Percentiles rank a stretch among this genome's conserved stretches.
These are phyloP conservation scores for Ciborinia camelliae DNA, from an alignment of 2,329 filamentous ascomycete genomes.

Conservation along the genomic window DNA sequence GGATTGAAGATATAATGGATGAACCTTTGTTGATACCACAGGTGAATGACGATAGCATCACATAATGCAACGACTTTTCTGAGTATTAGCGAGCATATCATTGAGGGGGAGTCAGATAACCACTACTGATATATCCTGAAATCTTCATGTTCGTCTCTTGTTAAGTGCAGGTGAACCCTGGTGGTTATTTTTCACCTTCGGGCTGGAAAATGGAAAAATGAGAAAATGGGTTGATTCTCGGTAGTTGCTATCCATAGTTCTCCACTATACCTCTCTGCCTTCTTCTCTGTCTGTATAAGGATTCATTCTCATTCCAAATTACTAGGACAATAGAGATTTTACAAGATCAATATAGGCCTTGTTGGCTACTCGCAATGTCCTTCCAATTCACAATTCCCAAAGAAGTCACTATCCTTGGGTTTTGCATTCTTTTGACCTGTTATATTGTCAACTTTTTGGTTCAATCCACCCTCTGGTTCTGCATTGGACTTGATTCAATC, in stretches of 20 bases:
- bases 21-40: constrained; percentile 12
- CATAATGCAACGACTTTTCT: neutral
- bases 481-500: neutral
- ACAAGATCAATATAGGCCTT: neutral
- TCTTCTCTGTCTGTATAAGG: neutral
- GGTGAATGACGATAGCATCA: neutral
- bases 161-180: neutral
- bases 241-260: no score
- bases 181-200: neutral
- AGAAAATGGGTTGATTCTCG: no score
- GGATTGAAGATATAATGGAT: constrained; percentile 6
- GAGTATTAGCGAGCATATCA: neutral
- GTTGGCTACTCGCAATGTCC: neutral
- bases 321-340: neutral
- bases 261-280: neutral
- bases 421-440: neutral
- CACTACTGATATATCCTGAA: constrained; percentile 1
- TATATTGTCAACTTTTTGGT: neutral
- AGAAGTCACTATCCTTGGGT: neutral
- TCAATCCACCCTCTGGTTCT: constrained; percentile 7
- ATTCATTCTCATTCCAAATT: neutral
- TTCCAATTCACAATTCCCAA: neutral
- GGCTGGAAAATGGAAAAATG: no score
- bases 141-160: constrained; percentile 1
- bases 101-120: neutral